Evolutionary conservation across 2,329 filamentous ascomycete species (phyloP).

Genomic region (Pseudopithomyces maydicus): DNA sequence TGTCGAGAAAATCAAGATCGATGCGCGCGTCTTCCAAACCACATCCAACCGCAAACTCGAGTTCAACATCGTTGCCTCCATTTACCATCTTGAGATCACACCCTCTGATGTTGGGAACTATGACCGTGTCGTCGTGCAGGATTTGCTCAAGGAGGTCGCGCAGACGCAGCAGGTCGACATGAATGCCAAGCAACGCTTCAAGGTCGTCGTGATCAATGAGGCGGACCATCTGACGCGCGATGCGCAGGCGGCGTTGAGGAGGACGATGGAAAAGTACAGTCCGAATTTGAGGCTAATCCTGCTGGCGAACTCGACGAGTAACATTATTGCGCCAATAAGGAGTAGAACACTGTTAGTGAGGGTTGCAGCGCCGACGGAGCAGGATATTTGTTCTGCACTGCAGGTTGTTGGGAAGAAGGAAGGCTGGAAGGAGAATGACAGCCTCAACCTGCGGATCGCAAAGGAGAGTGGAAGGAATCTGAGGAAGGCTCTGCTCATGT

Average conservation of each 20-base stretch:
- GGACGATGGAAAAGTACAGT: slow-evolving; percentile 99
- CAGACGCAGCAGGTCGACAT: slow-evolving; percentile 99
- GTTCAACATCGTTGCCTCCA: slow-evolving; percentile 97
- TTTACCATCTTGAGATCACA: slow-evolving; percentile 98
- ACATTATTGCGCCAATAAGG: slow-evolving; percentile 98
- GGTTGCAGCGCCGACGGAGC: slow-evolving; percentile 85
- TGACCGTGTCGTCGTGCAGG: slow-evolving; percentile 93
- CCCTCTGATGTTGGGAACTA: slow-evolving; percentile 96
- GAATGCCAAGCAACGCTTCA: slow-evolving; percentile 88
- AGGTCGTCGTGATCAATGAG: slow-evolving; percentile 99
- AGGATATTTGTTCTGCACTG: slow-evolving; percentile 81
- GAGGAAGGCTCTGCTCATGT: slow-evolving; percentile 90
- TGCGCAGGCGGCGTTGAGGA: slow-evolving; percentile 89
- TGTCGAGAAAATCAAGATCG: slow-evolving; percentile 99
- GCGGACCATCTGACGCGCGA: slow-evolving; percentile 92
- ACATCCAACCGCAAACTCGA: slow-evolving; percentile 95
- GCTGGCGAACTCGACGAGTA: slow-evolving; percentile 93
- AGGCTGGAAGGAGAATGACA: slow-evolving; percentile 76
- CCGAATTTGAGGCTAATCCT: slow-evolving; percentile 91
- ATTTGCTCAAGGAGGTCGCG: slow-evolving; percentile 94
- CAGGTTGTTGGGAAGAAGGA: slow-evolving; percentile 75
- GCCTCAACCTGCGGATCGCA: slow-evolving; percentile 82
- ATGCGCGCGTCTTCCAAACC: slow-evolving; percentile 94
- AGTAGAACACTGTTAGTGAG: slow-evolving; percentile 89
- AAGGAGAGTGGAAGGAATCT: slow-evolving; percentile 90